Conservation (phyloP, 1,284 basidiomycete species). For the Trichosporon faecale region DNA sequence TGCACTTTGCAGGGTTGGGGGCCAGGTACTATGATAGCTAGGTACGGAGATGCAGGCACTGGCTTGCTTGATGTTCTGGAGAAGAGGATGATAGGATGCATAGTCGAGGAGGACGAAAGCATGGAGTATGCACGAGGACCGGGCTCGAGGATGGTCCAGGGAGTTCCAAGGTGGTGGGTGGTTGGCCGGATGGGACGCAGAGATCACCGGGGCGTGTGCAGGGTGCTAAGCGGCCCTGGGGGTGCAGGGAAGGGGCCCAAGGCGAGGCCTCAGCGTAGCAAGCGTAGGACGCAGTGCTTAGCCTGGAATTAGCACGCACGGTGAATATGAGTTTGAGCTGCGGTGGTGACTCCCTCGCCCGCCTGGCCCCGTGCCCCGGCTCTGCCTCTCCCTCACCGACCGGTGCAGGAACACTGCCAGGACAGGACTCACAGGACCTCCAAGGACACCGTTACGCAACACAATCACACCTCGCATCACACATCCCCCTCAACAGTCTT, state of each 20-base stretch:
- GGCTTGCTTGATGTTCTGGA: neutral
- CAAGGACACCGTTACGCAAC: neutral
- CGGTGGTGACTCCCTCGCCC: neutral
- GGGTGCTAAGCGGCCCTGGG: neutral
- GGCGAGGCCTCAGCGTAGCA: neutral
- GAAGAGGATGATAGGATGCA: neutral
- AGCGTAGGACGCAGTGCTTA: too few species aligned
- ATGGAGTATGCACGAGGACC: neutral
- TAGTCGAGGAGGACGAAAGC: neutral
- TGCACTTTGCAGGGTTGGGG: neutral
- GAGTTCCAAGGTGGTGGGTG: neutral
- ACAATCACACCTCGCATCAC: slow-evolving; percentile 3
- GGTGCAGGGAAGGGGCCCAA: neutral
- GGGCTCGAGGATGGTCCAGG: neutral
- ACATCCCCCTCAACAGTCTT: neutral
- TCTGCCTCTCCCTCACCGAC: neutral
- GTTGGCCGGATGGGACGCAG: neutral
- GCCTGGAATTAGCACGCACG: neutral
- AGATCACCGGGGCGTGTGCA: slow-evolving; percentile 5
- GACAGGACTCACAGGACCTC: neutral
- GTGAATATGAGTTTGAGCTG: neutral
- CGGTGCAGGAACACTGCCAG: neutral
- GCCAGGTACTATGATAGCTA: neutral
- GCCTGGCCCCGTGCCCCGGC: neutral
- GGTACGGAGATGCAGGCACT: neutral